phyloP scores from a whole-genome alignment of 306 rosid species.

The Gastrolobium villosum region DNA sequence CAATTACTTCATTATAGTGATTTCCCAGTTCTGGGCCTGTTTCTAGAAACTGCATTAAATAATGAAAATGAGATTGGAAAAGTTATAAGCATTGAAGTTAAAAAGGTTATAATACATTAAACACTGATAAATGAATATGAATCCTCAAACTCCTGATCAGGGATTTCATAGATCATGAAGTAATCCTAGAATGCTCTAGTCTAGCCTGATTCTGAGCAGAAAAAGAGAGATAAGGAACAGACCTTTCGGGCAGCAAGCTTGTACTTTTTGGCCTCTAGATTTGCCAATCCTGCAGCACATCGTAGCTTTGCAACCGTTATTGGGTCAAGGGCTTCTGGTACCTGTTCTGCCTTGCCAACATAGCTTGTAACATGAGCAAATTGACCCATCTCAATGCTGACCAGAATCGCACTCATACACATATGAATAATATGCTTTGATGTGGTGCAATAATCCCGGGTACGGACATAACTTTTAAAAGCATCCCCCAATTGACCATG shows the following conservation, averaged over 20 bases:
- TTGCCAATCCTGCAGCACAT: slow-evolving; percentile 96
- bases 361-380: slow-evolving; percentile 93
- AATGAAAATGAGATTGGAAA: slow-evolving; percentile 33
- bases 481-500: slow-evolving; percentile 95
- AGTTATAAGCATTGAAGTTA: slow-evolving; percentile 23
- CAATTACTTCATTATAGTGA: slow-evolving; percentile 92
- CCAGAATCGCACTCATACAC: slow-evolving; percentile 94
- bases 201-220: slow-evolving; percentile 4
- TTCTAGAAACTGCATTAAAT: slow-evolving; percentile 84
- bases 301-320: slow-evolving; percentile 72
- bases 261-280: slow-evolving; percentile 93
- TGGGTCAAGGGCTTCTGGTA: slow-evolving; percentile 71
- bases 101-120: slow-evolving; percentile 24
- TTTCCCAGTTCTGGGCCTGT: slow-evolving; percentile 79
- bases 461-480: slow-evolving; percentile 89
- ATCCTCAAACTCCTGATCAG: slow-evolving; percentile 25
- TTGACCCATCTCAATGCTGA: slow-evolving; percentile 99
- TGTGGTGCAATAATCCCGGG: slow-evolving; percentile 98
- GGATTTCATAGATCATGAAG: slow-evolving; percentile 22
- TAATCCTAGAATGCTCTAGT: slow-evolving; percentile 21
- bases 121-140: slow-evolving; percentile 35
- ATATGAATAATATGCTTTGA: slow-evolving; percentile 94
- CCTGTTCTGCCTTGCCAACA: slow-evolving; percentile 90
- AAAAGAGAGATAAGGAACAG: slow-evolving; percentile 41
- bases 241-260: slow-evolving; percentile 99